Base-by-base conservation (phyloP, 2,329 filamentous ascomycete genomes). In the Colletotrichum spinosum region DNA sequence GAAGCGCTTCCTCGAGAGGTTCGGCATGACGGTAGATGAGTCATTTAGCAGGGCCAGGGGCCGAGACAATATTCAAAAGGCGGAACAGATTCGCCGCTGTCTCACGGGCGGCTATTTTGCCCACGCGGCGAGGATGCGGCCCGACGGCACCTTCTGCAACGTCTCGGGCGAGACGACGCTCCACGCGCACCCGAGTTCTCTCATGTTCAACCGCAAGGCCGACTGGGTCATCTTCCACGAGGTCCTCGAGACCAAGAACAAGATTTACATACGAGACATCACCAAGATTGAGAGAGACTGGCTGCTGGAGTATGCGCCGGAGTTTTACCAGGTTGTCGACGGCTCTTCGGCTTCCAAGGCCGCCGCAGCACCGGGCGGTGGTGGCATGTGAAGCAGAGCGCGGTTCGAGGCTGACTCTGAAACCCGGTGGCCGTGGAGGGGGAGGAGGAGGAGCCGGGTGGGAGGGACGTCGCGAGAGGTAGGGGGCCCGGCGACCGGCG, bases 141-240 rank as follows among this genome's bases (percentile, higher is more conserved):
- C 92, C 0, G 95, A 98, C 80, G 96, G 96, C 12, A 94, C 88
- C 5, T 97, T 97, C 76, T 88, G 87, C 70, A 95, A 93, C 55
- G 90, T 97, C n/a, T 90, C 90, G 67, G 93, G 93, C 37, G 89
- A 88, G 44, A 91, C 90, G 55, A 86, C 89, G 5, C 82, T 98
- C 57, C 87, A 97, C 80, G 93, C 94, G 25, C 96, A 99, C 78
- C 96, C 96, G 1, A 97, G 89, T 73, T 97, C 92, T 44, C 80
- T 98, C 70, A 93, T 98, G 89, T 98, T 98, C 82, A 97, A 97
- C 77, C 89, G 94, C 61, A 97, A 97, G 81, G 93, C 93, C 10
- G 94, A 97, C 69, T 98, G 95, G 94, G 94, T 98, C 9, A 86
- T 99, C 39, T 99, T 97, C 74, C 92, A 97, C 72, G 95, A 97